Percentiles rank a stretch among this genome's conserved stretches.
Conservation (phyloP, 2,329 filamentous ascomycete genomes). For the Trichoderma koningii region DNA sequence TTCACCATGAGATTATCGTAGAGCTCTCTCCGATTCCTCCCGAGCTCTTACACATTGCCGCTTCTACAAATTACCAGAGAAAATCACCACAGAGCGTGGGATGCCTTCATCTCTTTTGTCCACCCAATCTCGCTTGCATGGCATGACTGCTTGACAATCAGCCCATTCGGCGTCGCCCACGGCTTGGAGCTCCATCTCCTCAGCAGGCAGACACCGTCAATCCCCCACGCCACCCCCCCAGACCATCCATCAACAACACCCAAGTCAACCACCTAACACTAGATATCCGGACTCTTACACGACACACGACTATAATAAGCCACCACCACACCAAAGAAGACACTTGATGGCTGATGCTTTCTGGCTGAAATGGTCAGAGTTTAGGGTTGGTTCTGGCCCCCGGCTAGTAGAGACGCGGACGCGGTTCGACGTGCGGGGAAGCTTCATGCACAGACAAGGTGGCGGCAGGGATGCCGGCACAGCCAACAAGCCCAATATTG, state of each 20-base stretch:
- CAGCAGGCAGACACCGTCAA: constrained; percentile 10
- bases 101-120: neutral
- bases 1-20: too few species aligned
- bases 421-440: constrained; percentile 18
- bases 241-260: neutral
- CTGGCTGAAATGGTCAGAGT: constrained; percentile 24
- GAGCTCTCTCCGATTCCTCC: neutral
- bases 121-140: neutral
- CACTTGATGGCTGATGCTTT: too few species aligned
- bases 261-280: too few species aligned
- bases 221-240: constrained; percentile 21
- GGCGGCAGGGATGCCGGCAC: constrained; percentile 17
- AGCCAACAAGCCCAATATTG: neutral
- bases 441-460: constrained; percentile 9
- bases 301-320: too few species aligned
- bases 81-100: neutral
- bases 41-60: neutral
- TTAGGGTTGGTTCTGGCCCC: constrained; percentile 7
- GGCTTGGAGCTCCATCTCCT: neutral
- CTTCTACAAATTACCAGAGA: too few species aligned
- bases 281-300: too few species aligned
- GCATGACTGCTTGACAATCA: constrained; percentile 3
- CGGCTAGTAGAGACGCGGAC: neutral
- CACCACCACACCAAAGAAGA: too few species aligned
- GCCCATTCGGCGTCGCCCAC: neutral